Conservation (phyloP, 768 basidiomycete genomes). For the Infundibulicybe gibba region DNA sequence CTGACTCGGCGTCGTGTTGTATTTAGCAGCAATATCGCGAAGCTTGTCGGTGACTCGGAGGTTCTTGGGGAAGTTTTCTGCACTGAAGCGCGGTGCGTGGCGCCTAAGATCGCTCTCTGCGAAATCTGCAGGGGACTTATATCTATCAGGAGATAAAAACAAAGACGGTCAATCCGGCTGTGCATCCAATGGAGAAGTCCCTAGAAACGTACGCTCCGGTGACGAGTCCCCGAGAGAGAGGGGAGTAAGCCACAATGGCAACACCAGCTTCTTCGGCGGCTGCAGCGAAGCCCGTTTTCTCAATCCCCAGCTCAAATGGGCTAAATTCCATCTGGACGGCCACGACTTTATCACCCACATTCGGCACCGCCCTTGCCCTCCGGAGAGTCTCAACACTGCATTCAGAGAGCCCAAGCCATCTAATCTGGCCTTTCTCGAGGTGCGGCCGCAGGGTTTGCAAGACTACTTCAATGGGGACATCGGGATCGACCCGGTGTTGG, state of each 20-base stretch:
- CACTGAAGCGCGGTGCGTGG: constrained; percentile 29
- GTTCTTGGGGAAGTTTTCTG: constrained; percentile 40
- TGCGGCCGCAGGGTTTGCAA: constrained; percentile 2
- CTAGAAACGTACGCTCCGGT: constrained; percentile 39
- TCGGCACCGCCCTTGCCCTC: constrained; percentile 44
- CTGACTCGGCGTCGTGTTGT: constrained; percentile 36
- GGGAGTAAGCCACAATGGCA: constrained; percentile 43
- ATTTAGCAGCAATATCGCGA: constrained; percentile 25
- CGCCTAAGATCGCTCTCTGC: constrained; percentile 32
- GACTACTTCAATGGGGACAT: constrained; percentile 43
- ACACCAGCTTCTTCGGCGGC: constrained; percentile 40
- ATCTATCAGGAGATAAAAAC: constrained; percentile 11
- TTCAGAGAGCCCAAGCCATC: constrained; percentile 52
- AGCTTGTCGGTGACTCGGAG: constrained; percentile 32
- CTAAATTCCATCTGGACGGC: constrained; percentile 43
- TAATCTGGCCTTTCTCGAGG: constrained; percentile 20
- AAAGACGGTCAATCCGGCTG: not conserved
- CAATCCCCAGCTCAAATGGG: constrained; percentile 40
- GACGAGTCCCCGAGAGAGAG: constrained; percentile 45
- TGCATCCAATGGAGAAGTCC: not conserved
- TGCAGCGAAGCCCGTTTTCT: constrained; percentile 34
- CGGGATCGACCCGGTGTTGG: constrained; percentile 31
- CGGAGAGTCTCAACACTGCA: constrained; percentile 38
- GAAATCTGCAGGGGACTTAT: constrained; percentile 36
- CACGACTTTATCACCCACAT: constrained; percentile 24